Evolutionary conservation across 495 filamentous ascomycete genomes (phyloP), one percentile per base, ranked within the genome.

Genomic region (Lentithecium fluviatile): DNA sequence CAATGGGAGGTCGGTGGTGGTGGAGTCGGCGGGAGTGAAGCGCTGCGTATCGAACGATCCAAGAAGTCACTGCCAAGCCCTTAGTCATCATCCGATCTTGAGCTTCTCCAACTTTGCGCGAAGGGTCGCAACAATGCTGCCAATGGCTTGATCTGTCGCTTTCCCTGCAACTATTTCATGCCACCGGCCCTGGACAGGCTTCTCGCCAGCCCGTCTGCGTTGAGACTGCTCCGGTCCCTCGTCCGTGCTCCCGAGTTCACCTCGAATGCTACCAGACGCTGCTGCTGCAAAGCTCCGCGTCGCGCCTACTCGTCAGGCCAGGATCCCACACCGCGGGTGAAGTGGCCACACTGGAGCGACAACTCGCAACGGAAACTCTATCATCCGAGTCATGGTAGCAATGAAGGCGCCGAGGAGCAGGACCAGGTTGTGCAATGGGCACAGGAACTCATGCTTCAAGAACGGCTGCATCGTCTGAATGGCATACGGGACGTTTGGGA

Each of bases 401-500:
- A 20, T 15, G 40, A 15, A 20, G 15, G 13, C 15, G 40, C 13
- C 5, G 19, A 43, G 19, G 5, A 15, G 40, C 26, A 60, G 75
- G 20, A 80, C 15, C 5, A 91, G 66, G 77, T 84, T 53, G 68
- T 74, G 13, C 74, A 90, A 11, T 91, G 88, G 88, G 75, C 80
- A 15, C 80, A 83, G 58, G 73, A 90, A 23, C 73, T 91, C 19
- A 76, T 80, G 32, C 85, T 82, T 63, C 77, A 83, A 36, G 77
- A 82, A 60, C 80, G 86, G 12, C 74, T 79, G 43, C 77, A 88
- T 71, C 86, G 86, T 1, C 66, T 78, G 23, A 60, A 73, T 17
- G 88, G 88, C 0, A 80, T 84, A 2, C 32, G 75, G 15, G 75
- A 76, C 37, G 85, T 91, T 37, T 94, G 85, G 83, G 72, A 91